Base-by-base conservation (phyloP, 371 early-diverging fungal species). In the Synchytrium microbalum region DNA sequence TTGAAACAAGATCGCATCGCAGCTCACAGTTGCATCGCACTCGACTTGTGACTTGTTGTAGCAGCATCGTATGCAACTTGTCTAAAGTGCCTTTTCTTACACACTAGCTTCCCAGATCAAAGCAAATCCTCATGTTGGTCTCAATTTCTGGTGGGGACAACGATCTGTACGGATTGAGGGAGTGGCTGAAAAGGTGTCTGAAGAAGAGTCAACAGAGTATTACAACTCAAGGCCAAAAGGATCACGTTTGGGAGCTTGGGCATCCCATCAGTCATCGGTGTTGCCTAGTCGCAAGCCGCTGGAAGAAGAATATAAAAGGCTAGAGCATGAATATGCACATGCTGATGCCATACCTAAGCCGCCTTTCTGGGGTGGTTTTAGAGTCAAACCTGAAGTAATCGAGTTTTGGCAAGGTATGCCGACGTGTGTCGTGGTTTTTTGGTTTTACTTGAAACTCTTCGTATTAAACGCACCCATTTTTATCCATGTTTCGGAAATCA, bases 361-460 rank as follows among this genome's bases (percentile, higher is more conserved):
- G 19, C 60, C 61, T 1, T 72, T 67, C 61, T 80, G 80, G 80
- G 80, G 80, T 30, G 80, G 80, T 14, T 80, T 58, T 54, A 28
- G 72, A 14, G 67, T 77, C 27, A 62, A 64, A 5, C 78, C 78
- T 24, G 72, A 69, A 3, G 32, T 63, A 29, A 74, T 80, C 32
- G 80, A 80, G 69, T 80, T 80, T 58, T 80, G 80, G 80, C 73
- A 76, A 60, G 80, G 80, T n/a, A n/a, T n/a, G n/a, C n/a, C n/a
- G n/a, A n/a, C n/a, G n/a, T n/a, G n/a, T n/a, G n/a, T 16, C 19
- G 52, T 52, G 19, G 19, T 52, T 19, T 19, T 52, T 19, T 19
- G n/a, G n/a, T 52, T 52, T 52, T n/a, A 19, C 52, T n/a, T n/a
- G n/a, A 52, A 19, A 52, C 52, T 52, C n/a, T 52, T 19, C n/a